These are phyloP conservation scores for Eragrostis tef DNA, from an alignment of 202 grass and related monocot genomes.

Conservation along the genomic window DNA sequence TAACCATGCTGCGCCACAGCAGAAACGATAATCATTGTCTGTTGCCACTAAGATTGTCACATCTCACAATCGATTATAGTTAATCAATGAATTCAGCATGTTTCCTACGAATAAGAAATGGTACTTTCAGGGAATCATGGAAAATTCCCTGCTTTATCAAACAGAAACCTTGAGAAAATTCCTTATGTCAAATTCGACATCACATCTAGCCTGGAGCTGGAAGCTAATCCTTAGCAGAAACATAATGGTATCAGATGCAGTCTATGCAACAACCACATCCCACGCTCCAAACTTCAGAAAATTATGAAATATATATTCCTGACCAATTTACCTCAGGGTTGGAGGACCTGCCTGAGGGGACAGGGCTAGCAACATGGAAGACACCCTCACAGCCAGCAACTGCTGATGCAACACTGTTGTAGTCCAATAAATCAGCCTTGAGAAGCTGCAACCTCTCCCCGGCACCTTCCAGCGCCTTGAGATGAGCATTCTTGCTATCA, in stretches of 20 bases:
- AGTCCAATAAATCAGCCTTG: slow-evolving; percentile 58
- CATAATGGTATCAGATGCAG: too few relatives aligned
- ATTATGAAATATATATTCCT: not conserved
- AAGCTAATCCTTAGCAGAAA: too few relatives aligned
- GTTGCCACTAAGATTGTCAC: too few relatives aligned
- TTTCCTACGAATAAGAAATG: not conserved
- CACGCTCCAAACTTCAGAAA: slow-evolving; percentile 2
- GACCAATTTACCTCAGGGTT: slow-evolving; percentile 53
- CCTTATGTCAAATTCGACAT: too few relatives aligned
- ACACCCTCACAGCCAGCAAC: slow-evolving; percentile 48
- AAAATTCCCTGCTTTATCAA: not conserved
- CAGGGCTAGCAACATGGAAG: slow-evolving; percentile 70
- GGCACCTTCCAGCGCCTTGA: slow-evolving; percentile 50
- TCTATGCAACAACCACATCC: not conserved
- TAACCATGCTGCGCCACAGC: not conserved
- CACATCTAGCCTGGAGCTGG: too few relatives aligned
- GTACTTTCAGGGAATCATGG: too few relatives aligned
- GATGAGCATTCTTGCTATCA: slow-evolving; percentile 61
- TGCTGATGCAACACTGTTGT: slow-evolving; percentile 42
- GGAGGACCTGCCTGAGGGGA: slow-evolving; percentile 38
- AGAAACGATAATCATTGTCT: not conserved
- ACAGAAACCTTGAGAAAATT: slow-evolving; percentile 4
- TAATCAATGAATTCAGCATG: not conserved
- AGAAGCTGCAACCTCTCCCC: slow-evolving; percentile 52
- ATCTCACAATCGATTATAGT: not conserved